A percentile compares a stretch with the other conserved stretches of the same genome.
These are phyloP conservation scores for Prototheca cutis DNA, from an alignment of 163 green algal genomes.

Conservation along the genomic window DNA sequence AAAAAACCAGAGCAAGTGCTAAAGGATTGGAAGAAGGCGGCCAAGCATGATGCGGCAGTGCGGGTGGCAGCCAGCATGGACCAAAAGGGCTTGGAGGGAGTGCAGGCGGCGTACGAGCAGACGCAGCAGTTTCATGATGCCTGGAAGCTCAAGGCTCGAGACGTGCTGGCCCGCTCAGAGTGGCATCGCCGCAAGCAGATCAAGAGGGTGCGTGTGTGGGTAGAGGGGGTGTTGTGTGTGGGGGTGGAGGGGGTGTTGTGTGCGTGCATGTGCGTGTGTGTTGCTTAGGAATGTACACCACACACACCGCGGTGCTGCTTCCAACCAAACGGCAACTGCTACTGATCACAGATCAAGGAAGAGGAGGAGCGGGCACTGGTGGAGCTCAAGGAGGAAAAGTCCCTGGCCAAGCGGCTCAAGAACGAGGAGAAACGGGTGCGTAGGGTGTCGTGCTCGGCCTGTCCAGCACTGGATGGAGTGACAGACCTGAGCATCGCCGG, in stretches of 20 bases:
- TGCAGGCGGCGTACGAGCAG: slow-evolving; percentile 64
- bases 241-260: background rate
- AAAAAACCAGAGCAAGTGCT: slow-evolving; percentile 81
- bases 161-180: slow-evolving; percentile 70
- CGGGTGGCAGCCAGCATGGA: slow-evolving; percentile 61
- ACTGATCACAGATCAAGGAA: slow-evolving; percentile 69
- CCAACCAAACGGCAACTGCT: background rate
- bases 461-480: too few relatives aligned
- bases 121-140: slow-evolving; percentile 74
- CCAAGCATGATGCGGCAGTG: slow-evolving; percentile 72
- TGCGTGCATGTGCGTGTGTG: background rate
- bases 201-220: slow-evolving; percentile 48
- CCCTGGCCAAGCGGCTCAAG: slow-evolving; percentile 55
- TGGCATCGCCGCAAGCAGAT: slow-evolving; percentile 66
- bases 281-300: background rate
- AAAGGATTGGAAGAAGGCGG: slow-evolving; percentile 67
- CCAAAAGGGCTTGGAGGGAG: slow-evolving; percentile 56
- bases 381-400: slow-evolving; percentile 51
- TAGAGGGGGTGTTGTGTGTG: background rate
- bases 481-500: too few relatives aligned
- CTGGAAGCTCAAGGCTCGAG: slow-evolving; percentile 69
- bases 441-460: too few relatives aligned
- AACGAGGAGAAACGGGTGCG: too few relatives aligned
- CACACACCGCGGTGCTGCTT: background rate
- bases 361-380: slow-evolving; percentile 60